Conservation (phyloP, 345 rosid genomes). For the Sisymbrium altissimum region DNA sequence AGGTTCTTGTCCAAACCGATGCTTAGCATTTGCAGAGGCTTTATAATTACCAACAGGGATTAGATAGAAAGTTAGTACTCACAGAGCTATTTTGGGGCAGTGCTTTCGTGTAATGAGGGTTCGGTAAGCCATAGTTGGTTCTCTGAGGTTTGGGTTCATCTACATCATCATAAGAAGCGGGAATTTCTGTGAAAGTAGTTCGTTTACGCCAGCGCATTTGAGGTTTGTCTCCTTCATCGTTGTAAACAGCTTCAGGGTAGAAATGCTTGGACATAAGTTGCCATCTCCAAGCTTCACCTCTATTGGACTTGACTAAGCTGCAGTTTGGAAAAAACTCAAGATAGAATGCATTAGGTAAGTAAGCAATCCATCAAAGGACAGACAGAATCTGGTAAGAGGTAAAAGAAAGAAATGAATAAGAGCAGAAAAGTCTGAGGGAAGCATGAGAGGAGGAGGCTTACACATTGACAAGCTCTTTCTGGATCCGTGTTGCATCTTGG, state of each 20-base stretch:
- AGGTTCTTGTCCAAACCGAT: neutral
- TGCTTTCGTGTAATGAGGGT: neutral
- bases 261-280: conserved; percentile 55
- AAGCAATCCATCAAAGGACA: neutral
- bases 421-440: neutral
- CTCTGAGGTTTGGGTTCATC: conserved; percentile 20
- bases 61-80: conserved; percentile 16
- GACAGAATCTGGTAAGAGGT: neutral
- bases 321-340: conserved; percentile 17
- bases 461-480: conserved; percentile 72
- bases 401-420: neutral
- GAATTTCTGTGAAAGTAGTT: conserved; percentile 49
- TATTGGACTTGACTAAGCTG: conserved; percentile 57
- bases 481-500: conserved; percentile 59
- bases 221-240: conserved; percentile 59
- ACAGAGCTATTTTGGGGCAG: conserved; percentile 14
- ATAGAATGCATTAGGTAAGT: neutral
- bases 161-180: conserved; percentile 18
- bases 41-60: neutral
- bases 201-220: conserved; percentile 66
- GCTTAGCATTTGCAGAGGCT: conserved; percentile 4
- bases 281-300: conserved; percentile 53
- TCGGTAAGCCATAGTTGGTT: conserved; percentile 11
- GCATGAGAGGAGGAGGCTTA: conserved; percentile 33
- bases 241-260: conserved; percentile 72